A percentile compares a stretch with the other conserved stretches of the same genome.
These are phyloP conservation scores for Colletotrichum spaethianum DNA, from an alignment of 2,329 filamentous ascomycete species.

Conservation along the genomic window DNA sequence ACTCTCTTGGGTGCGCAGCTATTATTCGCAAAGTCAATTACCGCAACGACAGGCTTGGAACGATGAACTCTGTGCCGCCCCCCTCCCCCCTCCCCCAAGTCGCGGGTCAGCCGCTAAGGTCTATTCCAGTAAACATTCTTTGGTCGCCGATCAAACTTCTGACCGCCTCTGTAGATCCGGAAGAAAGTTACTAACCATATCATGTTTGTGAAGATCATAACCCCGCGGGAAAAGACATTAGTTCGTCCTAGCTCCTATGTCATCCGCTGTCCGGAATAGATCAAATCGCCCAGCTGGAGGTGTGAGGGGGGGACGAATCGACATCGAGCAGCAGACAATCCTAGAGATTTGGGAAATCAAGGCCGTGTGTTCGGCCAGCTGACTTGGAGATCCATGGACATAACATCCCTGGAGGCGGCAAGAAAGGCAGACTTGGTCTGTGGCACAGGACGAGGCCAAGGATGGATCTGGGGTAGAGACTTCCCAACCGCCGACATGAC, in stretches of 20 bases:
- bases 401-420: constrained; percentile 8
- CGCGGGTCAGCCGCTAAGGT: constrained; percentile 3
- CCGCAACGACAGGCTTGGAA: not conserved
- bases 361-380: constrained; percentile 12
- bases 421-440: constrained; percentile 10
- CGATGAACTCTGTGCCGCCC: not conserved
- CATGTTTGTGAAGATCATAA: constrained; percentile 1
- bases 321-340: not conserved
- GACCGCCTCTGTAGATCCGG: constrained; percentile 26
- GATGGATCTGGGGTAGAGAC: constrained; percentile 26
- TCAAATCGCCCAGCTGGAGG: not conserved
- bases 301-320: not conserved
- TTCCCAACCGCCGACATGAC: constrained; percentile 10
- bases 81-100: too few relatives aligned
- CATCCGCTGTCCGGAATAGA: not conserved
- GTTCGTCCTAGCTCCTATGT: too few relatives aligned
- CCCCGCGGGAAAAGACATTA: not conserved
- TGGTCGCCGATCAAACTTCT: constrained; percentile 19
- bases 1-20: not conserved
- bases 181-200: not conserved
- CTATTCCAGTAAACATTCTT: not conserved
- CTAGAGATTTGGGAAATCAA: not conserved
- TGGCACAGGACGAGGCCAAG: constrained; percentile 23
- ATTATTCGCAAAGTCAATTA: constrained; percentile 27
- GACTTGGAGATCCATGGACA: constrained; percentile 10